These are phyloP conservation scores for Sarocladium strictum DNA, from an alignment of 2,329 filamentous ascomycete genomes.

Conservation along the genomic window DNA sequence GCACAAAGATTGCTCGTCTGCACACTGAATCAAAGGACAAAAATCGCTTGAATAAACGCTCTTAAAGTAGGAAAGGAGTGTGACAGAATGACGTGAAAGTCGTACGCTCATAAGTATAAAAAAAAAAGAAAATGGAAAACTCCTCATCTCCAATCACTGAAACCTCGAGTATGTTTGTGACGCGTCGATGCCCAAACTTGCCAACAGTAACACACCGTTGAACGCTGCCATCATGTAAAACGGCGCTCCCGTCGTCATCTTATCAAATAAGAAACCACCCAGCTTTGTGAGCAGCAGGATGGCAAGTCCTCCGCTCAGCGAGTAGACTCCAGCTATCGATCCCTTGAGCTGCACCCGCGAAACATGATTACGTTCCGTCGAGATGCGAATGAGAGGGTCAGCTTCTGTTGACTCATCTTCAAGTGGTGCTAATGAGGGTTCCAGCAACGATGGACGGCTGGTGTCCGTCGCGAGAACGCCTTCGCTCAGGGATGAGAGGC, in stretches of 20 bases:
- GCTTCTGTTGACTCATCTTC: constrained; percentile 36
- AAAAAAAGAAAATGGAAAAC: not conserved
- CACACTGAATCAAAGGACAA: not conserved
- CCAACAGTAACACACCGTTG: constrained; percentile 65
- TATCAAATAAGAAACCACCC: constrained; percentile 82
- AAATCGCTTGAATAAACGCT: not conserved
- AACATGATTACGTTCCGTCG: constrained; percentile 25
- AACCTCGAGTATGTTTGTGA: constrained; percentile 28
- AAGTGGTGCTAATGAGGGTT: constrained; percentile 25
- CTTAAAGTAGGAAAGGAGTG: not conserved
- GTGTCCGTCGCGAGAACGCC: constrained; percentile 61
- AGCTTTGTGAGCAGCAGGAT: constrained; percentile 89
- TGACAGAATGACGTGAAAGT: not conserved
- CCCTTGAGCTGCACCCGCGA: constrained; percentile 69
- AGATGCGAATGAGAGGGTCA: constrained; percentile 32
- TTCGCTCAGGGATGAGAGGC: constrained; percentile 77
- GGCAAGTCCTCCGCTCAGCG: constrained; percentile 79
- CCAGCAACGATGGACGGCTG: constrained; percentile 18
- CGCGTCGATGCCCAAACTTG: constrained; percentile 45
- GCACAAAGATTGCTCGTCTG: too few relatives aligned
- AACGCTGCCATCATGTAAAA: constrained; percentile 94
- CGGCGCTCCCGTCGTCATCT: constrained; percentile 65
- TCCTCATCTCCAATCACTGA: constrained; percentile 7
- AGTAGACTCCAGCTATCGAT: constrained; percentile 91
- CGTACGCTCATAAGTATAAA: not conserved